Base-by-base conservation (phyloP, 768 basidiomycete genomes). In the Mycena sanguinolenta region DNA sequence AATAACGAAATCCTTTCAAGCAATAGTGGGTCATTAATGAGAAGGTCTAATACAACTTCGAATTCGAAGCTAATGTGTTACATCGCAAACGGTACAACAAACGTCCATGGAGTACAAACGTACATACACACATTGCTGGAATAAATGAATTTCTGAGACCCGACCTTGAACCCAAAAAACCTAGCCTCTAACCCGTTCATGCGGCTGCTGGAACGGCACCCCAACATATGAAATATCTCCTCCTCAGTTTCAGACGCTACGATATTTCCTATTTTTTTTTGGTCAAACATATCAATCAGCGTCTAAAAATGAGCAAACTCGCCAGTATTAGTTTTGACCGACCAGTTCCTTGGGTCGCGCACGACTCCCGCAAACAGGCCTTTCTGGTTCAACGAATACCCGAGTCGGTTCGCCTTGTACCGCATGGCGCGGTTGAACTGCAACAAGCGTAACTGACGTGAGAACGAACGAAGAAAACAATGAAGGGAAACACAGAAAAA, bases 401-500 rank as follows among this genome's bases (percentile, higher is more conserved):
- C 95, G 77, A 92, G 86, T 55, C 86, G 89, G 72, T 88, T 89
- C 4, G 97, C 97, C 79, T 96, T 95, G 75, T 92, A 79, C 34
- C 96, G 89, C 79, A 98, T 90, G 7, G 92, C 91, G 10, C 97
- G 91, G 79, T 97, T 98, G 81, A 97, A 97, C 95, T 96, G 74
- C 19, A 17, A 17, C 14, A 42, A 42, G 38, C 49, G 27, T 17
- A 17, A 34, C 10, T 34, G 49, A 62, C 2, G 12, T 36, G 8
- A 21, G n/a, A 21, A 61, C 19, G n/a, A n/a, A 34, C 32, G 32
- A 10, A 42, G 1, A 12, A 28, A 10, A 30, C 65, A 50, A 36
- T 12, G 65, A 75, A 28, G 32, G 44, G 5, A 49, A 39, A 39
- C 49, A 59, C 21, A 46, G 8, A 17, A 53, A 21, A 17, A 53